phyloP scores from a whole-genome alignment of 768 basidiomycete genomes.

The Hygrocybe coccinea region DNA sequence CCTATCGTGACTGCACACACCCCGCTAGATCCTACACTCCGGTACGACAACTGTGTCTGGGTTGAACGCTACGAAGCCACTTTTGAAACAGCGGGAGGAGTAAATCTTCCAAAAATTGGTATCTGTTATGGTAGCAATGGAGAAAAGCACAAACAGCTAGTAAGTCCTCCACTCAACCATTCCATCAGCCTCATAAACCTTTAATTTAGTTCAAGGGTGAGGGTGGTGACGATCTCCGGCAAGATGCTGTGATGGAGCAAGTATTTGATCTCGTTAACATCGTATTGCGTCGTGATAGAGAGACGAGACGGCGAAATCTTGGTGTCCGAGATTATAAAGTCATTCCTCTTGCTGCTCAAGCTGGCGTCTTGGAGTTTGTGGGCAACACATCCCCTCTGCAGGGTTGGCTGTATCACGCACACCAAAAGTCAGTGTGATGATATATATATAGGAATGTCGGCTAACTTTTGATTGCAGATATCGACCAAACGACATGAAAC shows the following conservation, averaged over 20 bases:
- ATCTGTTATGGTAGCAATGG: slow-evolving; percentile 67
- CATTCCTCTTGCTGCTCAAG: slow-evolving; percentile 72
- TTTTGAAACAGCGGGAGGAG: slow-evolving; percentile 69
- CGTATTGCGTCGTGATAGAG: slow-evolving; percentile 66
- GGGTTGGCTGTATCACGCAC: slow-evolving; percentile 59
- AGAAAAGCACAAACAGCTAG: slow-evolving; percentile 69
- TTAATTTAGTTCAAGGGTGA: slow-evolving; percentile 84
- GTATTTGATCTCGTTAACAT: slow-evolving; percentile 87
- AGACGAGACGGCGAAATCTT: slow-evolving; percentile 69
- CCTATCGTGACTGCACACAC: slow-evolving; percentile 77
- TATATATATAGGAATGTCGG: neutral
- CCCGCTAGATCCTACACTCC: slow-evolving; percentile 61
- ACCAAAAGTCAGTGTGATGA: slow-evolving; percentile 46
- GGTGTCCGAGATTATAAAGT: slow-evolving; percentile 83
- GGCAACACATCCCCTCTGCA: slow-evolving; percentile 64
- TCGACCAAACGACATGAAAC: slow-evolving; percentile 50
- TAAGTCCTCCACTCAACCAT: slow-evolving; percentile 33
- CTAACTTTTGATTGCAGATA: slow-evolving; percentile 45
- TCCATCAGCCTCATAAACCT: neutral
- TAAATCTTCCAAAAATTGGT: slow-evolving; percentile 78
- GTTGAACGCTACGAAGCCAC: slow-evolving; percentile 55
- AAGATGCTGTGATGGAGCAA: slow-evolving; percentile 99
- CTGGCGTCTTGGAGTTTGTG: slow-evolving; percentile 91
- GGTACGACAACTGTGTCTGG: slow-evolving; percentile 67
- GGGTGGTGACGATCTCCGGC: slow-evolving; percentile 86